A percentile compares a stretch with the other conserved stretches of the same genome.
Conservation (phyloP, 192 early-diverging fungal species). For the Pilaira anomala region DNA sequence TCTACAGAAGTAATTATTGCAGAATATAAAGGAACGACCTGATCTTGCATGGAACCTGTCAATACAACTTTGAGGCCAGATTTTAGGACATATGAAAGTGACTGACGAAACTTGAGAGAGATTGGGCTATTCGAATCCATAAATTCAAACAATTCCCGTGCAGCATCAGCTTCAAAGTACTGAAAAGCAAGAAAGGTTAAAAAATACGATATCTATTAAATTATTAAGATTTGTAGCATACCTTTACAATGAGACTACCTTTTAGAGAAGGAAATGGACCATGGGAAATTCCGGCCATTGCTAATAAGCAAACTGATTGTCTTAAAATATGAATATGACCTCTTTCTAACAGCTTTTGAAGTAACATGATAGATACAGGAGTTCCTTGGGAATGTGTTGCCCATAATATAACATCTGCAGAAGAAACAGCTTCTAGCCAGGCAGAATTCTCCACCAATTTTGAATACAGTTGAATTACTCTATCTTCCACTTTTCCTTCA, state of each 20-base stretch:
- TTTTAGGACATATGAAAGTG: conserved; percentile 62
- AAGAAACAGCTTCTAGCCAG: conserved; percentile 44
- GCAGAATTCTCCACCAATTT: conserved; percentile 60
- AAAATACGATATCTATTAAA: background rate
- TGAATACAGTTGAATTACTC: conserved; percentile 77
- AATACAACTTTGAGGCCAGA: conserved; percentile 69
- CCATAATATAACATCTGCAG: conserved; percentile 81
- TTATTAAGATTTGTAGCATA: conserved; percentile 3
- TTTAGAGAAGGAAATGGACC: conserved; percentile 84
- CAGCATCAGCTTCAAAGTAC: conserved; percentile 86
- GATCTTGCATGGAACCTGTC: conserved; percentile 90
- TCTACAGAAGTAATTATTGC: conserved; percentile 60
- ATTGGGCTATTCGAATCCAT: conserved; percentile 75
- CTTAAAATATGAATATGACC: conserved; percentile 60
- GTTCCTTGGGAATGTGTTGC: conserved; percentile 95
- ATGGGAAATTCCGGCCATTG: conserved; percentile 92
- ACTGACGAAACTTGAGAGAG: conserved; percentile 66
- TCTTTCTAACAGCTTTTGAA: conserved; percentile 72
- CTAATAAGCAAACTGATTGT: conserved; percentile 75
- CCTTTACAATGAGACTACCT: conserved; percentile 78
- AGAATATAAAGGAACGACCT: conserved; percentile 91
- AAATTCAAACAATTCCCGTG: conserved; percentile 92
- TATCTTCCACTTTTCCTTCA: conserved; percentile 85
- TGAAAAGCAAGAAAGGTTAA: background rate
- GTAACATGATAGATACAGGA: conserved; percentile 77